Evolutionary conservation across 2,329 filamentous ascomycete genomes (phyloP).

Genomic region (Colletotrichum cuscutae): DNA sequence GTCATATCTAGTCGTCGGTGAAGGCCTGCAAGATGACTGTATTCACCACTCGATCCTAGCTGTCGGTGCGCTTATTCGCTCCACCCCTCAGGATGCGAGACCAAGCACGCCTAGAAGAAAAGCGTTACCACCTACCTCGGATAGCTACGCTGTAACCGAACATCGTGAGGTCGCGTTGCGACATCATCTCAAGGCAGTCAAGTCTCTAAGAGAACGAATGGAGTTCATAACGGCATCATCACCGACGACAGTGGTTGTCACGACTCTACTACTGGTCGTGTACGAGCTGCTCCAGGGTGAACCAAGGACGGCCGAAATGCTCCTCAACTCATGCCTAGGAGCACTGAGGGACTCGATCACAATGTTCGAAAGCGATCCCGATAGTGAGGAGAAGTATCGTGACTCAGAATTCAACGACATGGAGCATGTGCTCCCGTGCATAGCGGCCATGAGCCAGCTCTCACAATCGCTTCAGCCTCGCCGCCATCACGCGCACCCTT

Average conservation of each 20-base stretch:
- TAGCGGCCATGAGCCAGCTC: constrained; percentile 34
- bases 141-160: not conserved
- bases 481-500: constrained; percentile 17
- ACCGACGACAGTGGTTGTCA: constrained; percentile 25
- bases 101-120: not conserved
- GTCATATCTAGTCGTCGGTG: constrained; percentile 22
- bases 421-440: constrained; percentile 33
- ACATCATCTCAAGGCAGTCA: constrained; percentile 16
- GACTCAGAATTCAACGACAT: constrained; percentile 32
- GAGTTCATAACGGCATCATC: constrained; percentile 7
- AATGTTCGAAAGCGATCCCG: not conserved
- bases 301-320: constrained; percentile 17
- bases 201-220: constrained; percentile 17
- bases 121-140: not conserved
- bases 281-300: constrained; percentile 34
- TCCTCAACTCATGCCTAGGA: constrained; percentile 27
- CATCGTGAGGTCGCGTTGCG: constrained; percentile 24
- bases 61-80: constrained; percentile 16
- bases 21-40: constrained; percentile 22
- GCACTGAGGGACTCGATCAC: constrained; percentile 23
- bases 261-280: constrained; percentile 30
- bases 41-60: constrained; percentile 24
- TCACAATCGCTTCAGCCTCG: constrained; percentile 25
- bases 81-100: not conserved
- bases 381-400: not conserved